These are phyloP conservation scores for grape (Vitis vinifera) DNA, from an alignment of 164 flowering plant genomes.

Conservation along the genomic window ASM3070453v1 NC_081810.1:2801001-2801500, in stretches of 20 bases:
- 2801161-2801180: constrained; percentile 2
- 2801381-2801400: constrained; percentile 84
- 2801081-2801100: too few species aligned
- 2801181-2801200: constrained; percentile 82
- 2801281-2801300: constrained; percentile 90
- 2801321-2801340: constrained; percentile 92
- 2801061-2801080: too few species aligned
- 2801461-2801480: constrained; percentile 97
- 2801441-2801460: constrained; percentile 92
- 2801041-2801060: too few species aligned
- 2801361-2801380: constrained; percentile 81
- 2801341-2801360: constrained; percentile 98
- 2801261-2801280: constrained; percentile 87
- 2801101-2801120: too few species aligned
- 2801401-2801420: constrained; percentile 95
- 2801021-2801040: too few species aligned
- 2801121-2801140: too few species aligned
- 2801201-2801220: constrained; percentile 46
- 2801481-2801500: constrained; percentile 92
- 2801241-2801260: constrained; percentile 91
- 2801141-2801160: not conserved
- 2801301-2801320: constrained; percentile 83
- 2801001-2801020: too few species aligned
- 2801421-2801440: constrained; percentile 87
- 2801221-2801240: constrained; percentile 98